A percentile compares a stretch with the other conserved stretches of the same genome.
These are phyloP conservation scores for Sanghuangporus baumii DNA, from an alignment of 1,284 basidiomycete species.

Conservation along the genomic window DNA sequence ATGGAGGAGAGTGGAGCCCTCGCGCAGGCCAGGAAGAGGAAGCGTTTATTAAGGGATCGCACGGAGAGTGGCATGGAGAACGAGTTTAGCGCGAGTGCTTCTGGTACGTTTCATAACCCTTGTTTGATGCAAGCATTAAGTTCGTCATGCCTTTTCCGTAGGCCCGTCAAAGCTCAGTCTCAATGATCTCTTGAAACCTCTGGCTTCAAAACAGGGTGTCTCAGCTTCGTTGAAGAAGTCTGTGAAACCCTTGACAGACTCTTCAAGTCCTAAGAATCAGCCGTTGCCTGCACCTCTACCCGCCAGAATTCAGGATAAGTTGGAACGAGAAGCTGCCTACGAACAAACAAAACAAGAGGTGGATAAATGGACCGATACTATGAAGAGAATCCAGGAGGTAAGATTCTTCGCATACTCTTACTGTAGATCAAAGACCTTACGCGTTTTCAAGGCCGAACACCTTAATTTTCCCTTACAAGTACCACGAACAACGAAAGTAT, in stretches of 20 bases:
- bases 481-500: slow-evolving; percentile 49
- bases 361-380: slow-evolving; percentile 90
- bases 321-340: slow-evolving; percentile 93
- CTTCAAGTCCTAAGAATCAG: slow-evolving; percentile 43
- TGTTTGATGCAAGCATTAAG: slow-evolving; percentile 9
- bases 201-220: slow-evolving; percentile 51
- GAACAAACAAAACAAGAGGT: slow-evolving; percentile 90
- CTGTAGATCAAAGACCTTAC: neutral
- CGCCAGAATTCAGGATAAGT: slow-evolving; percentile 78
- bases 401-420: slow-evolving; percentile 11
- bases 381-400: slow-evolving; percentile 82
- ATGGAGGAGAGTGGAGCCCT: neutral
- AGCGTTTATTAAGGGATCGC: slow-evolving; percentile 61
- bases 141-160: slow-evolving; percentile 23
- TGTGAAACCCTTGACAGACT: slow-evolving; percentile 51
- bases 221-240: slow-evolving; percentile 66
- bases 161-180: slow-evolving; percentile 52
- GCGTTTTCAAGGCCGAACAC: slow-evolving; percentile 68
- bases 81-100: slow-evolving; percentile 55
- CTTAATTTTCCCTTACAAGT: slow-evolving; percentile 88
- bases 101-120: slow-evolving; percentile 33
- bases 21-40: slow-evolving; percentile 39
- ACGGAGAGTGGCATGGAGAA: slow-evolving; percentile 73
- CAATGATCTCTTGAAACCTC: slow-evolving; percentile 71
- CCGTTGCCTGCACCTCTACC: slow-evolving; percentile 84